Conservation (phyloP, 306 rosid species). For the Hippophae tibetana region DNA sequence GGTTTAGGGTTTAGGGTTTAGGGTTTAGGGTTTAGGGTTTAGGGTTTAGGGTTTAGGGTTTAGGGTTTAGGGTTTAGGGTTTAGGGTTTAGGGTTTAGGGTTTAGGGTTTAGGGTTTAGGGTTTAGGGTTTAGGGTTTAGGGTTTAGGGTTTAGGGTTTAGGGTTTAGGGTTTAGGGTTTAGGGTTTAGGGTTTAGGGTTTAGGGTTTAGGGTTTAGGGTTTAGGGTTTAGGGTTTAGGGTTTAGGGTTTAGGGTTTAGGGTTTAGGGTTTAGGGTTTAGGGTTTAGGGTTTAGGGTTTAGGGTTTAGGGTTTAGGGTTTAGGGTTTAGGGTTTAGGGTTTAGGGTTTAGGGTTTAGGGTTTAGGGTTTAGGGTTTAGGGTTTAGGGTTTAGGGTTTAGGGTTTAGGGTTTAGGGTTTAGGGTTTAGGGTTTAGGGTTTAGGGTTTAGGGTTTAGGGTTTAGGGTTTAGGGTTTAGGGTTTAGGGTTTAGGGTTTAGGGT, state of each 20-base stretch:
- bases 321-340: slow-evolving; percentile 17
- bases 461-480: slow-evolving; percentile 6
- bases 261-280: slow-evolving; percentile 16
- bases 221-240: slow-evolving; percentile 14
- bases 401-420: slow-evolving; percentile 16
- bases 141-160: slow-evolving; percentile 1
- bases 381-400: slow-evolving; percentile 19
- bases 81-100: not conserved
- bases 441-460: slow-evolving; percentile 15
- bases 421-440: slow-evolving; percentile 11
- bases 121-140: slow-evolving; percentile 9
- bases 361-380: slow-evolving; percentile 18
- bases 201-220: slow-evolving; percentile 7
- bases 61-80: slow-evolving; percentile 5
- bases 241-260: slow-evolving; percentile 16
- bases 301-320: slow-evolving; percentile 13
- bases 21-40: slow-evolving; percentile 8
- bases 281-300: slow-evolving; percentile 11
- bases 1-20: slow-evolving; percentile 10
- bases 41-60: slow-evolving; percentile 12
- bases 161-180: not conserved
- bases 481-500: slow-evolving; percentile 6
- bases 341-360: slow-evolving; percentile 8
- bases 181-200: not conserved
- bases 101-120: slow-evolving; percentile 14